These are phyloP conservation scores for Teratosphaeria gauchensis DNA, from an alignment of 2,329 filamentous ascomycete species.

Conservation along the genomic window DNA sequence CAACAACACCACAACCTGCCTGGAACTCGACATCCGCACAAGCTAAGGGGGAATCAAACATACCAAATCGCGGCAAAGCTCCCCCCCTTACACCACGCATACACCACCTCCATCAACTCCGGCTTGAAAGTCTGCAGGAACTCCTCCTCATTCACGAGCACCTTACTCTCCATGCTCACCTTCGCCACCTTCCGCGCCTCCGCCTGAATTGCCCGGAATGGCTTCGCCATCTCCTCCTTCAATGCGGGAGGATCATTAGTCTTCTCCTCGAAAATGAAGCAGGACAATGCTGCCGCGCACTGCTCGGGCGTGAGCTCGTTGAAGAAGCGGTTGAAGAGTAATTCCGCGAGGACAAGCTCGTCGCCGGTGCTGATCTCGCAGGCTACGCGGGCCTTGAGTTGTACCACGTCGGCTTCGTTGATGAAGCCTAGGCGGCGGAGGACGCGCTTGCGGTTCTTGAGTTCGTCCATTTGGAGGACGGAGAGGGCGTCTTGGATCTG, in stretches of 20 bases:
- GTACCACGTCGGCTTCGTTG: slow-evolving; percentile 88
- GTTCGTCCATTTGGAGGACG: slow-evolving; percentile 86
- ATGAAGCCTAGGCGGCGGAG: slow-evolving; percentile 90
- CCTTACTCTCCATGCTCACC: slow-evolving; percentile 87
- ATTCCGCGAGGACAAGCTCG: slow-evolving; percentile 82
- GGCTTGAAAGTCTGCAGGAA: slow-evolving; percentile 84
- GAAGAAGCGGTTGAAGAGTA: slow-evolving; percentile 96
- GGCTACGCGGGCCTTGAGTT: slow-evolving; percentile 92
- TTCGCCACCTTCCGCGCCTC: slow-evolving; percentile 86
- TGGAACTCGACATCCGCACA: neutral
- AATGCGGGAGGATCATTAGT: slow-evolving; percentile 62
- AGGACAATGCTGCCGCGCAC: slow-evolving; percentile 75
- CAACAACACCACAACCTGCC: neutral
- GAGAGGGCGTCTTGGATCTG: slow-evolving; percentile 75
- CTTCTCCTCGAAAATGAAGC: slow-evolving; percentile 97
- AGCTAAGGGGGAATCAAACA: slow-evolving; percentile 31
- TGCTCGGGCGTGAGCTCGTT: slow-evolving; percentile 87
- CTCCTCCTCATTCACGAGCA: slow-evolving; percentile 88
- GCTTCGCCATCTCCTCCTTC: slow-evolving; percentile 77
- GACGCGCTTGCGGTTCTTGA: slow-evolving; percentile 92
- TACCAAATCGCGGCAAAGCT: slow-evolving; percentile 93
- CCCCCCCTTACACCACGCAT: slow-evolving; percentile 80
- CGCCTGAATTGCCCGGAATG: slow-evolving; percentile 73
- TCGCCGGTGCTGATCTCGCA: slow-evolving; percentile 97
- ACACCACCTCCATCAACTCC: slow-evolving; percentile 95